Evolutionary conservation across 2,329 filamentous ascomycete species (phyloP).

Genomic region (Ophiostoma montium): DNA sequence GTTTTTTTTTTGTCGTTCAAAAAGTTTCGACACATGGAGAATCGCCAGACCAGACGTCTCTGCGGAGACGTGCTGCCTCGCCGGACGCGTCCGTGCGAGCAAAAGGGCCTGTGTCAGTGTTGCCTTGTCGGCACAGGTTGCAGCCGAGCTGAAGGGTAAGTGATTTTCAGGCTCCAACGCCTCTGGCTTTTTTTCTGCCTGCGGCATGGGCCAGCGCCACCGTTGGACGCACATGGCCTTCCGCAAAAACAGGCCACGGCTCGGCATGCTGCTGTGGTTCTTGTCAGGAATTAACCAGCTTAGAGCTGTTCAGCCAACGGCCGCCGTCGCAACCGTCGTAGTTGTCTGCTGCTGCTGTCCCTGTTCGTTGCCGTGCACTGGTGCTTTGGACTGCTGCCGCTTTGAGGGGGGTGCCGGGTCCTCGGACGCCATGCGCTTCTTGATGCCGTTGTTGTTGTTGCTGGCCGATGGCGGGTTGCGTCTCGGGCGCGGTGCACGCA

Average conservation of each 20-base stretch:
- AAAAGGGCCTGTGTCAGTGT: no score
- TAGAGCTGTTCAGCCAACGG: constrained; percentile 6
- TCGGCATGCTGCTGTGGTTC: not conserved
- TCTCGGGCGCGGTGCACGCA: constrained; percentile 26
- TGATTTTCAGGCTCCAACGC: no score
- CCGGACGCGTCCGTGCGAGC: no score
- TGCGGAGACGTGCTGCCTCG: no score
- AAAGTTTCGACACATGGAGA: no score
- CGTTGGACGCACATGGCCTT: no score
- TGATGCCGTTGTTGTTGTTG: constrained; percentile 25
- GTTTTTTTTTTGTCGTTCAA: not conserved
- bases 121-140: no score
- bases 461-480: constrained; percentile 29
- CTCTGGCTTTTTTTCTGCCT: no score
- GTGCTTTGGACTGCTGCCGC: constrained; percentile 17
- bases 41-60: no score
- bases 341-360: constrained; percentile 17
- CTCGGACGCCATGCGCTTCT: constrained; percentile 30
- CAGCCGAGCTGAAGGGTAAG: no score
- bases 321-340: constrained; percentile 3
- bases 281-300: not conserved
- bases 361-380: constrained; percentile 10
- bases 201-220: no score
- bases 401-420: constrained; percentile 19
- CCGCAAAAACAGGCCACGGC: no score